phyloP scores from a whole-genome alignment of 441 rosid species.

The Erodium trifolium region DNA sequence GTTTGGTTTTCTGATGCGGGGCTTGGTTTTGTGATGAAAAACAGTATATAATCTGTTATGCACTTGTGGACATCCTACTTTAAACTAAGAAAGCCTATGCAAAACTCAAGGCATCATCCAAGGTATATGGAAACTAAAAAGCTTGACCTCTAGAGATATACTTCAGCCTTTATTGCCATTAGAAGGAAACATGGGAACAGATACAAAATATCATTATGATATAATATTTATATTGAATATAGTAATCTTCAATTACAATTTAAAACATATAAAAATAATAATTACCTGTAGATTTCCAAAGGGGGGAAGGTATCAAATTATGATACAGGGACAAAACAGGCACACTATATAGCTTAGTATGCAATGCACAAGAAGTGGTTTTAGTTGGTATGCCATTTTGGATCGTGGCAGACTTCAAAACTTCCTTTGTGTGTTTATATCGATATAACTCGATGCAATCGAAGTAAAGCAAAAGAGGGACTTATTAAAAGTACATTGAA shows the following conservation, averaged over 20 bases:
- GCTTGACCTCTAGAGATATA: background rate
- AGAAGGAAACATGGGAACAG: background rate
- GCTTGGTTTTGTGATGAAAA: background rate
- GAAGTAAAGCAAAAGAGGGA: background rate
- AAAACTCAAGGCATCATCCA: constrained; percentile 4
- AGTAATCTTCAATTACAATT: background rate
- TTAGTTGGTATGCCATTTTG: background rate
- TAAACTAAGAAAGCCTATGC: background rate
- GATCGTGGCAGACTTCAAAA: background rate
- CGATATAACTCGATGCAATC: background rate
- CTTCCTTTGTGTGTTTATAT: background rate
- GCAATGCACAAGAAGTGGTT: background rate
- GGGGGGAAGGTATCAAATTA: background rate
- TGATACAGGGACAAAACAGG: background rate
- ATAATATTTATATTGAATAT: background rate
- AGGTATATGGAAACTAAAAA: background rate
- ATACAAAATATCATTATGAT: background rate
- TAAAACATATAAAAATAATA: background rate
- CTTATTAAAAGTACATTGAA: no score
- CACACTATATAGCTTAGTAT: background rate
- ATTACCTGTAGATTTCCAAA: background rate
- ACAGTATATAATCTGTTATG: background rate
- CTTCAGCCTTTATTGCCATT: background rate
- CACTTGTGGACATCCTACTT: background rate
- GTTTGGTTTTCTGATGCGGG: background rate